phyloP scores from a whole-genome alignment of 2,329 filamentous ascomycete genomes.

The Aspergillus novofumigatus region DNA sequence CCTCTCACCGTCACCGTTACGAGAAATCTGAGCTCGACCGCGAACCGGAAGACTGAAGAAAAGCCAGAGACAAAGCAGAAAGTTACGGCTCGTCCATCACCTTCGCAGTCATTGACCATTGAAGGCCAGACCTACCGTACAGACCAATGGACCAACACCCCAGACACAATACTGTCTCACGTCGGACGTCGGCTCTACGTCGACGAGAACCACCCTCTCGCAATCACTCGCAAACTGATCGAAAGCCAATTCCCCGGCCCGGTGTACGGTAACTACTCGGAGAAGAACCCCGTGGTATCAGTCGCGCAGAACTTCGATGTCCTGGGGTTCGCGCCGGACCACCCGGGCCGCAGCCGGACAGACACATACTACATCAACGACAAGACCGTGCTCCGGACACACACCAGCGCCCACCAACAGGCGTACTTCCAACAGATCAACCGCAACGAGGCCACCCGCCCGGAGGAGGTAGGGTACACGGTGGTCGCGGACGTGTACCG shows the following conservation, averaged over 20 bases:
- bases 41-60: constrained; percentile 22
- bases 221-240: constrained; percentile 87
- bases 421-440: constrained; percentile 69
- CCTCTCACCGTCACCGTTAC: constrained; percentile 13
- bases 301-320: constrained; percentile 92
- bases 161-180: constrained; percentile 68
- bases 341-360: constrained; percentile 78
- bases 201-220: constrained; percentile 83
- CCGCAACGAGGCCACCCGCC: constrained; percentile 30
- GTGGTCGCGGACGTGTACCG: constrained; percentile 94
- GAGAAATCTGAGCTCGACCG: constrained; percentile 32
- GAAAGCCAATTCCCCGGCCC: constrained; percentile 77
- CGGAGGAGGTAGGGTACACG: constrained; percentile 66
- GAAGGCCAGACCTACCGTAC: constrained; percentile 61
- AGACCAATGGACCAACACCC: constrained; percentile 83
- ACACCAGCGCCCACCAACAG: constrained; percentile 92
- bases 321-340: constrained; percentile 82
- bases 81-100: neutral
- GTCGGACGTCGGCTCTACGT: constrained; percentile 79
- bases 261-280: constrained; percentile 71
- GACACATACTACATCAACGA: constrained; percentile 96
- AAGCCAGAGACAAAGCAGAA: constrained; percentile 7
- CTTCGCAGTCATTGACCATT: constrained; percentile 48
- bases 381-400: constrained; percentile 78
- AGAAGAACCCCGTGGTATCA: constrained; percentile 77